A percentile compares a stretch with the other conserved stretches of the same genome.
These are phyloP conservation scores for Catharanthus roseus DNA, from an alignment of 257 asterid genomes.

Conservation along the genomic window DNA sequence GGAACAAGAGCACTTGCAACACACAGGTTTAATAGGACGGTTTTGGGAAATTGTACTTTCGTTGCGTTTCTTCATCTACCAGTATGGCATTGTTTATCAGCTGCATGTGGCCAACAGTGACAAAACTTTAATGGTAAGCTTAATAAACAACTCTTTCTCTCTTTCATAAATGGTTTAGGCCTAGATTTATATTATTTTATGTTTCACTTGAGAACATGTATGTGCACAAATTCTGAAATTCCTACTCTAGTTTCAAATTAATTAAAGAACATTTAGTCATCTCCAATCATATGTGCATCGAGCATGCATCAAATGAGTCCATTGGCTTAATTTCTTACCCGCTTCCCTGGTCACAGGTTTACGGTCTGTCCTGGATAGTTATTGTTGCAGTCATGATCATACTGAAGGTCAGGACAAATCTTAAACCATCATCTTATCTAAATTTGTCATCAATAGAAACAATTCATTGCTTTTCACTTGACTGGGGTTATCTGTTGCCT, in stretches of 20 bases:
- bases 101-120: constrained; percentile 53
- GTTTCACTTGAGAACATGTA: background rate
- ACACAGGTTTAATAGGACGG: constrained; percentile 65
- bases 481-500: constrained; percentile 11
- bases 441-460: background rate
- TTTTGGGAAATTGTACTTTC: constrained; percentile 66
- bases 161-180: background rate
- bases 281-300: background rate
- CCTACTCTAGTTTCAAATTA: background rate
- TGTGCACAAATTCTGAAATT: background rate
- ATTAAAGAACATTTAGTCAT: background rate
- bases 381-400: constrained; percentile 68
- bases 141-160: background rate
- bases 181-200: background rate
- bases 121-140: constrained; percentile 59
- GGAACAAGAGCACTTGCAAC: constrained; percentile 82
- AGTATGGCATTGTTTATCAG: constrained; percentile 89
- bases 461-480: background rate
- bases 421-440: background rate
- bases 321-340: constrained; percentile 7
- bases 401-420: constrained; percentile 47
- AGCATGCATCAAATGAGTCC: background rate
- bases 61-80: constrained; percentile 74
- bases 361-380: constrained; percentile 85
- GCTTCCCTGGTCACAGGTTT: constrained; percentile 48